These are phyloP conservation scores for Hymenoscyphus linearis DNA, from an alignment of 2,329 filamentous ascomycete species.

Conservation along the genomic window DNA sequence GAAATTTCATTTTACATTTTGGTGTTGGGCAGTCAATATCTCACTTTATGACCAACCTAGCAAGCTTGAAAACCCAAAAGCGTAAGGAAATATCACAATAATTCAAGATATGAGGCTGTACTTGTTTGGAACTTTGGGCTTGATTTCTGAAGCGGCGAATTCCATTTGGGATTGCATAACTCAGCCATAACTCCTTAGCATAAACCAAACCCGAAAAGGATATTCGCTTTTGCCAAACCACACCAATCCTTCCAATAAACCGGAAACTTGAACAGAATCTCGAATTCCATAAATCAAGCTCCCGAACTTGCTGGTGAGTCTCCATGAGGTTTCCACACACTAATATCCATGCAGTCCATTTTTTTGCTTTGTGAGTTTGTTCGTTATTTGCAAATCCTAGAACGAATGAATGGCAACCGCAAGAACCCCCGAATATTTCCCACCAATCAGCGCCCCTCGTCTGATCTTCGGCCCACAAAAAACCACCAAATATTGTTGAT, in stretches of 20 bases:
- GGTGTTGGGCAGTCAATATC: background rate
- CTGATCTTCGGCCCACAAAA: too few relatives aligned
- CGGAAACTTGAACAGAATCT: background rate
- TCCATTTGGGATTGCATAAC: background rate
- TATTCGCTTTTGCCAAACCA: background rate
- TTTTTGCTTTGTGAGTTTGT: constrained; percentile 30
- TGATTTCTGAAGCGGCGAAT: background rate
- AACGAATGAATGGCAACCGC: too few relatives aligned
- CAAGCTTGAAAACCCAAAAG: background rate
- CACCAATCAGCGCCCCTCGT: too few relatives aligned
- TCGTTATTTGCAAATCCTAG: constrained; percentile 34
- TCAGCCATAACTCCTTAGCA: background rate
- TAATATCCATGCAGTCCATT: background rate
- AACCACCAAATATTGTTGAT: too few relatives aligned
- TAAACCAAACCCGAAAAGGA: background rate
- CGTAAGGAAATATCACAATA: background rate
- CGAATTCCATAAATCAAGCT: background rate
- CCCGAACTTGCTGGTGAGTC: background rate
- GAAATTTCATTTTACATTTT: too few relatives aligned
- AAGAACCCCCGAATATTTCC: too few relatives aligned
- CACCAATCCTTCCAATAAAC: background rate
- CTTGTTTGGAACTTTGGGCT: background rate
- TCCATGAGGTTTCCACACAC: background rate
- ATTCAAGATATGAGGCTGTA: background rate
- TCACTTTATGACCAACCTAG: background rate